phyloP scores from a whole-genome alignment of 140 eudicot species.

The Ambrosia hybrid region DNA sequence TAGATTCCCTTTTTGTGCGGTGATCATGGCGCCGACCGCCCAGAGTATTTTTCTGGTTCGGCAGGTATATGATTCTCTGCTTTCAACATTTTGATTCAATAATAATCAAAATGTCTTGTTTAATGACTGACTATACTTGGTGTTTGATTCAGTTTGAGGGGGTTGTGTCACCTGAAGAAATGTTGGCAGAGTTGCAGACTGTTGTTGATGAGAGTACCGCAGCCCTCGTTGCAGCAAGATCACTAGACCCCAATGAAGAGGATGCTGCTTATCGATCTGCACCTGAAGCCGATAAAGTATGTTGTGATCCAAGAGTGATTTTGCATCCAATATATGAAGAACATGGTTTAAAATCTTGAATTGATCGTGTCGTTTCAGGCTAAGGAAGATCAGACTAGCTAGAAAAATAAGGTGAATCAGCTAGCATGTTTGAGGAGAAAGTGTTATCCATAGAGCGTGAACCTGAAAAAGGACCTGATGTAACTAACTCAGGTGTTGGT shows the following conservation, averaged over 20 bases:
- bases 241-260: conserved; percentile 26
- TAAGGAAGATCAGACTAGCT: conserved; percentile 51
- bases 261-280: conserved; percentile 74
- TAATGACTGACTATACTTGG: background rate
- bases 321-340: background rate
- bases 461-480: conserved; percentile 78
- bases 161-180: conserved; percentile 65
- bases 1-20: conserved; percentile 75
- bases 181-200: conserved; percentile 54
- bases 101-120: too few relatives aligned
- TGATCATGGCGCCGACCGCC: conserved; percentile 66
- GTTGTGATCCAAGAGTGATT: background rate
- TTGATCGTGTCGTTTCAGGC: conserved; percentile 46
- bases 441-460: conserved; percentile 60
- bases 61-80: conserved; percentile 48
- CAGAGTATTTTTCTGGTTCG: conserved; percentile 74
- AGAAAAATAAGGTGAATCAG: conserved; percentile 64
- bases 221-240: conserved; percentile 66
- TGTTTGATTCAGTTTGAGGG: conserved; percentile 61
- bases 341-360: background rate
- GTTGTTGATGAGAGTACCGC: conserved; percentile 71
- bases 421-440: conserved; percentile 50
- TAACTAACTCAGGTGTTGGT: conserved; percentile 81
- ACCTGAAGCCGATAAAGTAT: conserved; percentile 77
- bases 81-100: too few relatives aligned